Conservation (phyloP, 257 asterid genomes). For the Plantago ovata region DNA sequence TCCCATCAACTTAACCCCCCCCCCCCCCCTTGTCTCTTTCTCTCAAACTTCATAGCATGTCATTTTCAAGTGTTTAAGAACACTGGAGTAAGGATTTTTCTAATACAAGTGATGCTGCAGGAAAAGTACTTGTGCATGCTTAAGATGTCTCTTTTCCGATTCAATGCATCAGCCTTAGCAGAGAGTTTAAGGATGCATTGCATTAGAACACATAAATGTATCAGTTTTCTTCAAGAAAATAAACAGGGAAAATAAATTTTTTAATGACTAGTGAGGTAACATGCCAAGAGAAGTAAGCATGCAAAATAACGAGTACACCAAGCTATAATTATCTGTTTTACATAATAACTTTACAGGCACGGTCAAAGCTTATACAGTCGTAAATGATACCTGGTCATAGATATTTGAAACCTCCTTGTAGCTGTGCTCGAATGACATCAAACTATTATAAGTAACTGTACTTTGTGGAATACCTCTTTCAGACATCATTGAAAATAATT, state of each 20-base stretch:
- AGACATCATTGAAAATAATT: conserved; percentile 64
- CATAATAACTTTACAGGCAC: background rate
- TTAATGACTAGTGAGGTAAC: background rate
- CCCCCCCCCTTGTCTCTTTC: too few species aligned
- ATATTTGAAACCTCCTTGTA: conserved; percentile 92
- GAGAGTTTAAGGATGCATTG: background rate
- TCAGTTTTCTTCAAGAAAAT: too few species aligned
- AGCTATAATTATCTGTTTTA: background rate
- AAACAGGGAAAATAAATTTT: too few species aligned
- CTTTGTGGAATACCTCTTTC: conserved; percentile 62
- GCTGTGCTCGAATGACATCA: conserved; percentile 88
- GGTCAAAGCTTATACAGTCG: background rate
- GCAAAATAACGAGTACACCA: conserved; percentile 4
- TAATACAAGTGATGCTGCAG: background rate
- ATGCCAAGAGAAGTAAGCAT: background rate
- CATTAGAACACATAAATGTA: too few species aligned
- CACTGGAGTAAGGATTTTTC: background rate
- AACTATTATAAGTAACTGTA: conserved; percentile 85
- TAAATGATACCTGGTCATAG: conserved; percentile 71
- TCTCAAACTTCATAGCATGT: too few species aligned
- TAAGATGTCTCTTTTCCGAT: background rate
- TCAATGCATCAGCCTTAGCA: background rate
- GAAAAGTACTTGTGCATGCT: background rate
- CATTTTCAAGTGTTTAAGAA: background rate
- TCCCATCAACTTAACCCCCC: too few species aligned